Evolutionary conservation across 768 basidiomycete species (phyloP).

Genomic region (Suillus clintonianus): DNA sequence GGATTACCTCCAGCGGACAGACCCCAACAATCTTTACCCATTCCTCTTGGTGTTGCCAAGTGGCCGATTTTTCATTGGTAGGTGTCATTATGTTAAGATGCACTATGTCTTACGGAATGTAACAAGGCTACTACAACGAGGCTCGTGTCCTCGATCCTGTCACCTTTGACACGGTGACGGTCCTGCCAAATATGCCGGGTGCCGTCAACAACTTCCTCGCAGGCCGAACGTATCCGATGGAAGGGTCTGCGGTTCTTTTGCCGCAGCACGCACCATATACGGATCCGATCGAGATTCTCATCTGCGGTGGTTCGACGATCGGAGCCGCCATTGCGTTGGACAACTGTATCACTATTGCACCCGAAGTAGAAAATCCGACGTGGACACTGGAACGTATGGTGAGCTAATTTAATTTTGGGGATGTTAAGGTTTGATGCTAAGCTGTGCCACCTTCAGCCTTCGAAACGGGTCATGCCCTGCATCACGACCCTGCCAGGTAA

Average conservation of each 20-base stretch:
- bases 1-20: conserved; percentile 69
- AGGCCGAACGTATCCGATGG: conserved; percentile 77
- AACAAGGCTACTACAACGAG: conserved; percentile 75
- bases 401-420: conserved; percentile 18
- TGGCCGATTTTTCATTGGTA: conserved; percentile 69
- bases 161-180: conserved; percentile 60
- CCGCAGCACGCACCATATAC: conserved; percentile 76
- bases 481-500: conserved; percentile 62
- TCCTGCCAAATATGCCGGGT: conserved; percentile 74
- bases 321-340: conserved; percentile 56
- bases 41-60: conserved; percentile 74
- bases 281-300: conserved; percentile 63
- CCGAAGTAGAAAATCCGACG: conserved; percentile 59
- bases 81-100: not conserved
- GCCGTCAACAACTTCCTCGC: conserved; percentile 71
- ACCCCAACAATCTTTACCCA: conserved; percentile 82
- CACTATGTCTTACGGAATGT: not conserved
- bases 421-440: not conserved
- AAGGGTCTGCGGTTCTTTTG: conserved; percentile 68
- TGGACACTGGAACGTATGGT: conserved; percentile 86
- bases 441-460: conserved; percentile 45
- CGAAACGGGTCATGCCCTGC: conserved; percentile 75
- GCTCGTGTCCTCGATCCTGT: conserved; percentile 71
- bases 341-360: conserved; percentile 70
- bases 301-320: conserved; percentile 76